Conservation (phyloP, 2,329 filamentous ascomycete species). For the Aspergillus fumigatus region DNA sequence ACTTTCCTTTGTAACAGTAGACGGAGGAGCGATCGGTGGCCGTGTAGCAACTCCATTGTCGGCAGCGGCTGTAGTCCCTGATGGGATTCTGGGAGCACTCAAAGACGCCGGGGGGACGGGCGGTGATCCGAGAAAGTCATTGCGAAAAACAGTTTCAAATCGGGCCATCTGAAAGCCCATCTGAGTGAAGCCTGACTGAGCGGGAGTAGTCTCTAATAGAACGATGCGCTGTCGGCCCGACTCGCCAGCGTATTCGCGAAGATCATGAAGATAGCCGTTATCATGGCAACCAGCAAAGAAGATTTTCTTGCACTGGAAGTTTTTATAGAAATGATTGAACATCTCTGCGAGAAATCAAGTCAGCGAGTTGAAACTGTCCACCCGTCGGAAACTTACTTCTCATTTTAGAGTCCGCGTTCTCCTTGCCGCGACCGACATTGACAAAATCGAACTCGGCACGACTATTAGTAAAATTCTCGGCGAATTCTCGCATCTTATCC, state of each 20-base stretch:
- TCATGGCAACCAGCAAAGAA: constrained; percentile 16
- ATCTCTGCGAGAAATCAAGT: constrained; percentile 2
- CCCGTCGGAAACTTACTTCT: constrained; percentile 1
- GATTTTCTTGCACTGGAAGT: constrained; percentile 13
- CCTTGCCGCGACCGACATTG: constrained; percentile 7
- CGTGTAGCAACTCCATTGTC: background rate
- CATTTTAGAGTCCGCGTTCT: constrained; percentile 11
- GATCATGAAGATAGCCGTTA: constrained; percentile 8
- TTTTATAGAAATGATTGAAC: constrained; percentile 9
- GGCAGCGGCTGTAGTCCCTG: background rate
- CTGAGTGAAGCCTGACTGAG: background rate
- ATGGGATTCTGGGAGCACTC: background rate
- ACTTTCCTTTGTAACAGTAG: background rate
- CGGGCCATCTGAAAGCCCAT: constrained; percentile 1
- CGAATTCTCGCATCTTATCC: constrained; percentile 5
- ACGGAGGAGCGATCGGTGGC: background rate
- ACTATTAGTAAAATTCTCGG: constrained; percentile 10
- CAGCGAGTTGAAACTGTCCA: background rate
- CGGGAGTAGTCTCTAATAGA: constrained; percentile 12
- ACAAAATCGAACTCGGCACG: constrained; percentile 10
- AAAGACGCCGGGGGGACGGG: background rate
- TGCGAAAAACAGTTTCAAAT: constrained; percentile 5
- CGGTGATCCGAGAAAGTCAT: background rate
- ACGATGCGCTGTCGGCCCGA: constrained; percentile 4
- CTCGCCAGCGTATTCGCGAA: constrained; percentile 3